Base-by-base conservation (phyloP, 345 rosid genomes). In the Trapa incisa region DNA sequence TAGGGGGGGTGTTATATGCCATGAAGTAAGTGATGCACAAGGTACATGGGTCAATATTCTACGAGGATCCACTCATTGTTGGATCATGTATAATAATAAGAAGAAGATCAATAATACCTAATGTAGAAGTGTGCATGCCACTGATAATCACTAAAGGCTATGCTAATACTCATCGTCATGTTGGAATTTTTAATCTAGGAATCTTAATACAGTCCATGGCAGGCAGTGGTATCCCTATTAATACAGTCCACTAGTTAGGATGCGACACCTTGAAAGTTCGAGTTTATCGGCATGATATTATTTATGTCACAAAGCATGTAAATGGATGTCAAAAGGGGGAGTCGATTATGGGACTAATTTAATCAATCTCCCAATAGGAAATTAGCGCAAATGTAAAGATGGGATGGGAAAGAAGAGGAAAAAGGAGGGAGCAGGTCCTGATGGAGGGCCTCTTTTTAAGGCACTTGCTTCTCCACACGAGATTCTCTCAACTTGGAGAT, bases 401-500 rank as follows among this genome's bases (percentile, higher is more conserved):
- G 50, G 14, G 56, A 12, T 2, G 3, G 17, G 61, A 42, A 12
- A 36, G 39, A 56, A 36, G 36, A 12, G 52, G 52, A 36, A 61
- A 37, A 47, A 56, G 50, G 65, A 12, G 45, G 71, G n/a, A 73
- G 70, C 71, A 43, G 78, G 57, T 43, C 64, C 68, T 1, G 5
- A 68, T 47, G 74, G 47, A 77, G 38, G 41, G 54, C 64, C 67
- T 70, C 73, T 75, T 78, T 79, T 85, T 81, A 80, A 86, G 76
- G 76, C 69, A 71, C 83, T 74, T 70, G 68, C 72, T 76, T 71
- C 65, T 72, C 60, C 53, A 22, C 63, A 29, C 48, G 61, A 33
- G 85, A 85, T 81, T 79, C 80, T 72, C 53, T 35, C 38, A n/a
- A 58, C 35, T 42, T n/a, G 8, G 47, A 41, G 17, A 38, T 64